Evolutionary conservation across 1,284 basidiomycete genomes (phyloP).

Genomic region (Peniophora sp.): DNA sequence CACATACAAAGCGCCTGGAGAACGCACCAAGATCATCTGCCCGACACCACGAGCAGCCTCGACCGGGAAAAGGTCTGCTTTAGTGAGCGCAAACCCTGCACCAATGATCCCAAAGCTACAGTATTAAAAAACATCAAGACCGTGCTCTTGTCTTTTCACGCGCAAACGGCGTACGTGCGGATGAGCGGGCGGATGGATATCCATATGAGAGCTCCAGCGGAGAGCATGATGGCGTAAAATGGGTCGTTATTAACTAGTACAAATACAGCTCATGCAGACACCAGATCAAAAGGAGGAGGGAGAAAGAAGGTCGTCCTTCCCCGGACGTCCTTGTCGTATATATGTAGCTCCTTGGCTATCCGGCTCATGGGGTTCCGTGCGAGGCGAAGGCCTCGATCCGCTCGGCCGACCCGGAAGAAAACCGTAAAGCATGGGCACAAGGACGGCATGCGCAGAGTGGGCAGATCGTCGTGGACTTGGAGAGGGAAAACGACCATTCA

Average conservation of each 20-base stretch:
- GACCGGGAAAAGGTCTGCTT: constrained; percentile 50
- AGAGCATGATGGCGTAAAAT: constrained; percentile 16
- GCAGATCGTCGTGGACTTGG: too few species aligned
- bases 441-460: too few species aligned
- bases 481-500: too few species aligned
- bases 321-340: too few species aligned
- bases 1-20: not conserved
- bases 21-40: constrained; percentile 46
- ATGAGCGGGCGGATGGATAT: constrained; percentile 52
- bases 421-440: too few species aligned
- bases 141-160: constrained; percentile 5
- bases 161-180: constrained; percentile 36
- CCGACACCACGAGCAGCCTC: constrained; percentile 51
- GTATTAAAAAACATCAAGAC: not conserved
- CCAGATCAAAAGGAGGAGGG: not conserved
- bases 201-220: constrained; percentile 41
- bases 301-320: not conserved
- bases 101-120: constrained; percentile 43
- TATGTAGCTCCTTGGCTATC: too few species aligned
- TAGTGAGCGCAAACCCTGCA: constrained; percentile 52
- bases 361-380: too few species aligned
- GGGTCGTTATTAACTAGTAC: not conserved
- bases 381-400: too few species aligned
- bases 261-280: not conserved
- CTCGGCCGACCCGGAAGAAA: too few species aligned